These are phyloP conservation scores for Ogataea thermomethanolica DNA, from an alignment of 805 yeast genomes.

Conservation along the genomic window DNA sequence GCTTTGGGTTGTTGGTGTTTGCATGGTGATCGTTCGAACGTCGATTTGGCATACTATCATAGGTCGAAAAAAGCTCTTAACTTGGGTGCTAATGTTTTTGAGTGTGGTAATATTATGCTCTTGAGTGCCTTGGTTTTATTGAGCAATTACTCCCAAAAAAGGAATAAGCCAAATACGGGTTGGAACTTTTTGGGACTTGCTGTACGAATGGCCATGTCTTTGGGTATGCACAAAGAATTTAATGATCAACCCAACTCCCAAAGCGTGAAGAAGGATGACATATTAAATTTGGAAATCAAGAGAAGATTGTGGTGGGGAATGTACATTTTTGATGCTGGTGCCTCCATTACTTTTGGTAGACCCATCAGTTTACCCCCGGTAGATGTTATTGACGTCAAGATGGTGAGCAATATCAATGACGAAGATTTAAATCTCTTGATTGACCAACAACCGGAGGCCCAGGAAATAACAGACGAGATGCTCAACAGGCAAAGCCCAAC, in stretches of 20 bases:
- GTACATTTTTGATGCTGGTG: conserved; percentile 59
- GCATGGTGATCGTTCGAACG: conserved; percentile 49
- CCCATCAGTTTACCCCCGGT: conserved; percentile 52
- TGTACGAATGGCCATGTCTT: conserved; percentile 60
- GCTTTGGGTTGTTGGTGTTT: conserved; percentile 71
- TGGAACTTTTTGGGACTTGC: conserved; percentile 68
- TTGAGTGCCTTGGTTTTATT: conserved; percentile 51
- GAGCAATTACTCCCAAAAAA: conserved; percentile 59
- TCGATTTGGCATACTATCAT: conserved; percentile 54
- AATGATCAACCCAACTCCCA: conserved; percentile 18
- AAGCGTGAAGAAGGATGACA: conserved; percentile 29
- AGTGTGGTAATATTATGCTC: conserved; percentile 55
- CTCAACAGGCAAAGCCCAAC: conserved; percentile 43
- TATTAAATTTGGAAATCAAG: conserved; percentile 50
- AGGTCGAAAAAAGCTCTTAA: conserved; percentile 45
- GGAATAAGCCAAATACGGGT: conserved; percentile 64
- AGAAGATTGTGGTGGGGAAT: conserved; percentile 69
- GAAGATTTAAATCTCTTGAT: conserved; percentile 31
- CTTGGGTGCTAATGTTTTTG: conserved; percentile 44
- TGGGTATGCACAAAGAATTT: conserved; percentile 59
- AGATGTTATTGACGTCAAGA: conserved; percentile 45
- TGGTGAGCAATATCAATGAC: conserved; percentile 52
- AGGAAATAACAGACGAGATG: conserved; percentile 17
- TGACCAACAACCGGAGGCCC: conserved; percentile 18
- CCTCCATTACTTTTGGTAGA: conserved; percentile 62